Evolutionary conservation across 1,139 yeast genomes (phyloP), one percentile per base, ranked within the genome.

Genomic region (Yamadazyma friedrichii): DNA sequence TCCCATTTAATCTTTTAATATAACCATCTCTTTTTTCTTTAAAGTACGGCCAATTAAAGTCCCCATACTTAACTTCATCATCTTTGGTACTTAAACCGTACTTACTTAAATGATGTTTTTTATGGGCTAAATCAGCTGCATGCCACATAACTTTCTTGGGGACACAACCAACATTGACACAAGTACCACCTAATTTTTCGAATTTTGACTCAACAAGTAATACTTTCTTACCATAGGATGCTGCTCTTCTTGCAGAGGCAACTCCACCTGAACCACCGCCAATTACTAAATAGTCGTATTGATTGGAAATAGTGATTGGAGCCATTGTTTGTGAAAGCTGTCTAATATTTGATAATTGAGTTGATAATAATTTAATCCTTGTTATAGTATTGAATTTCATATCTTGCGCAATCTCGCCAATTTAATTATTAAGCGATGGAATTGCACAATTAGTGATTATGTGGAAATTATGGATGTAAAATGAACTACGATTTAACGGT

Each of bases 201-300:
- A 71, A 81, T 44, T 82, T 79, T 31, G 88, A 80, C 64, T 93
- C 98, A 44, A 93, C 75, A 31, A 93, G 60, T 47, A 91, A 72
- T 1, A 94, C 85, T 53, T 88, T 88, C 26, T 94, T 95, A 22
- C 98, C 98, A 54, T 89, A 82, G 36, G 83, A 79, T 38, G 98
- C 96, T 10, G 98, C 98, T 55, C 98, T 81, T 62, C 99, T 82
- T 15, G 97, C 95, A 17, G 95, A 84, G 15, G 98, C 97, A 36
- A 93, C 97, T 52, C 99, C 99, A 40, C 98, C 99, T 31, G 97
- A 88, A n/a, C 99, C 99, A 47, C 98, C 99, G 37, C 99, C 99
- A 54, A 93, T 93, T 46, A 93, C 98, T 42, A 93, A 73, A 61
- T 88, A 93, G 56, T 91, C 89, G 71, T 82, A 93, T 59, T 88